A percentile compares a stretch with the other conserved stretches of the same genome.
Evolutionary conservation across 495 filamentous ascomycete species (phyloP).

Genomic region (Lepraria neglecta): DNA sequence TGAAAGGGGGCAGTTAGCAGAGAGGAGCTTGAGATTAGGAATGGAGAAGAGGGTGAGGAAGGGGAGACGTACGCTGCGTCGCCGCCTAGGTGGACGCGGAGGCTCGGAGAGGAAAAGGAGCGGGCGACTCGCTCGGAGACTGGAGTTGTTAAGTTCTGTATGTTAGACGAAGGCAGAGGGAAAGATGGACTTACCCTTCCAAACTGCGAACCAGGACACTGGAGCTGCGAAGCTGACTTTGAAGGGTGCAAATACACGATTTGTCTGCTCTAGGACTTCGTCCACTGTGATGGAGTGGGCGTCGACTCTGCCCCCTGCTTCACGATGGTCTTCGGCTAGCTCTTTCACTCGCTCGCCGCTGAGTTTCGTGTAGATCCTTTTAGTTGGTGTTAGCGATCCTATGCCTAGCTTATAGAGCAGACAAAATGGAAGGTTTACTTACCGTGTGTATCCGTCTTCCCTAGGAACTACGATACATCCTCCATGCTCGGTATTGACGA

Average conservation of each 20-base stretch:
- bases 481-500: constrained; percentile 33
- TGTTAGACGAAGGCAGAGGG: neutral
- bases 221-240: constrained; percentile 32
- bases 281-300: constrained; percentile 32
- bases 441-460: constrained; percentile 37
- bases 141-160: neutral
- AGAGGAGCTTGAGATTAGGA: too few species aligned
- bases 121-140: constrained; percentile 37
- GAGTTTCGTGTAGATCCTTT: constrained; percentile 5
- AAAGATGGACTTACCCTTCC: constrained; percentile 30
- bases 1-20: neutral
- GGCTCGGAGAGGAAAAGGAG: constrained; percentile 33
- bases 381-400: neutral
- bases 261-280: constrained; percentile 34
- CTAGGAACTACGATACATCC: constrained; percentile 37
- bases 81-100: constrained; percentile 35
- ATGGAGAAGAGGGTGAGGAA: too few species aligned
- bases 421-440: neutral
- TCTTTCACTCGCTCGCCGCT: neutral
- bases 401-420: constrained; percentile 21
- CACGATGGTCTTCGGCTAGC: constrained; percentile 8
- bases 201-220: constrained; percentile 39
- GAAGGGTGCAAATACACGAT: constrained; percentile 36
- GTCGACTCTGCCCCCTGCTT: constrained; percentile 22
- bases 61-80: constrained; percentile 34